These are phyloP conservation scores for Candolleomyces efflorescens DNA, from an alignment of 768 basidiomycete species.

Conservation along the genomic window DNA sequence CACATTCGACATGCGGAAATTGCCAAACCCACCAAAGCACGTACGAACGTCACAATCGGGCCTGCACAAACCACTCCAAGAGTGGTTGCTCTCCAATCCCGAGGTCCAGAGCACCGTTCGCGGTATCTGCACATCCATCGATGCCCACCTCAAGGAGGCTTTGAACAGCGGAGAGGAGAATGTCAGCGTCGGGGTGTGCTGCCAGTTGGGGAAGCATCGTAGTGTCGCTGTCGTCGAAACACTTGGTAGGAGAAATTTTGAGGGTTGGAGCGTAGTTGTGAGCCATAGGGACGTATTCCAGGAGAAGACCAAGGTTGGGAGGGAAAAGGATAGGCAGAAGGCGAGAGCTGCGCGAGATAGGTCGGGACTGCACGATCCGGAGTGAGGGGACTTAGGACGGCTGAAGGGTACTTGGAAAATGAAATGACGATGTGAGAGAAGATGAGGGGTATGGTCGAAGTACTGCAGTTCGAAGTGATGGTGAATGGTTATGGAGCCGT, in stretches of 20 bases:
- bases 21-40: slow-evolving; percentile 25
- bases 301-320: slow-evolving; percentile 12
- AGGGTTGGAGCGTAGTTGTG: slow-evolving; percentile 20
- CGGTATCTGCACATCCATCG: neutral
- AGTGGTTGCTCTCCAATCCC: slow-evolving; percentile 17
- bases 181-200: slow-evolving; percentile 15
- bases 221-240: slow-evolving; percentile 25
- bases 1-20: slow-evolving; percentile 20
- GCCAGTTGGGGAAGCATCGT: slow-evolving; percentile 23
- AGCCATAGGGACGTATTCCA: slow-evolving; percentile 18
- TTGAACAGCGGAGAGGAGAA: neutral
- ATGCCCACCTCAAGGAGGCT: neutral
- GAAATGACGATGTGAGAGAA: too few relatives aligned
- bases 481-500: too few relatives aligned
- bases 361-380: neutral
- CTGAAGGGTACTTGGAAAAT: too few relatives aligned
- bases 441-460: too few relatives aligned
- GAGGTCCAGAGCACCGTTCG: slow-evolving; percentile 7
- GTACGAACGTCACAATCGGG: slow-evolving; percentile 20
- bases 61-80: slow-evolving; percentile 17
- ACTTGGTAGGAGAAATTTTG: slow-evolving; percentile 11
- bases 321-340: neutral
- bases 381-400: too few relatives aligned
- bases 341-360: neutral
- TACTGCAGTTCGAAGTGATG: too few relatives aligned